A percentile compares a stretch with the other conserved stretches of the same genome.
phyloP scores from a whole-genome alignment of 2,329 filamentous ascomycete species.

The Alternaria brassicae region DNA sequence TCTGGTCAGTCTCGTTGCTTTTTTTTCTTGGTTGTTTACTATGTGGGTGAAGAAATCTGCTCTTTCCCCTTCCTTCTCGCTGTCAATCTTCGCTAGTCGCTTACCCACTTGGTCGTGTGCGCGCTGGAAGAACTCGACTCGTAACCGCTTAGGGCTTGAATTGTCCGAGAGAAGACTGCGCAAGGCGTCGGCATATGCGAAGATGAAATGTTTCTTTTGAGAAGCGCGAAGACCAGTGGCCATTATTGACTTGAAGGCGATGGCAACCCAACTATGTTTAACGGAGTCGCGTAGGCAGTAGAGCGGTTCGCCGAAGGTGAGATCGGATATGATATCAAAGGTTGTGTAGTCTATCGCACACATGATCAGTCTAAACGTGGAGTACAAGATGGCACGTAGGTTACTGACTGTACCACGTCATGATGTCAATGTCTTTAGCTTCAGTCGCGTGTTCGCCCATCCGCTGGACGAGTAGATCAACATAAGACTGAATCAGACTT shows the following conservation, averaged over 20 bases:
- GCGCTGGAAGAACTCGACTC: constrained; percentile 27
- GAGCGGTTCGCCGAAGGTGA: constrained; percentile 42
- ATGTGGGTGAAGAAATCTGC: constrained; percentile 40
- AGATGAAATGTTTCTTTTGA: constrained; percentile 25
- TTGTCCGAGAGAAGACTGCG: constrained; percentile 22
- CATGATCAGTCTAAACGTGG: constrained; percentile 1
- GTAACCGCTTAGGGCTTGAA: constrained; percentile 5
- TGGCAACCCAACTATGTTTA: constrained; percentile 41
- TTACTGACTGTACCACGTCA: constrained; percentile 37
- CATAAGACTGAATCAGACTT: constrained; percentile 48
- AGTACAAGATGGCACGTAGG: neutral
- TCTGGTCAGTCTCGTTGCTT: constrained; percentile 24
- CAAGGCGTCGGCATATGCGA: constrained; percentile 25
- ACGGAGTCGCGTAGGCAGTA: constrained; percentile 39
- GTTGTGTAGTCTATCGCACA: neutral
- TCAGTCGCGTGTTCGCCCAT: constrained; percentile 33
- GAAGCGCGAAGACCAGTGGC: constrained; percentile 20
- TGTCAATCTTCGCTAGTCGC: constrained; percentile 25
- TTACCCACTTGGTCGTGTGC: constrained; percentile 23
- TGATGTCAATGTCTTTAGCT: constrained; percentile 29
- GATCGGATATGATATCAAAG: constrained; percentile 40
- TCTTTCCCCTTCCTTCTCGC: constrained; percentile 12
- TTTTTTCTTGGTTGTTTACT: constrained; percentile 28
- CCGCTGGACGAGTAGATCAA: constrained; percentile 49
- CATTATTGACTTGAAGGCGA: constrained; percentile 24